Conservation (phyloP, 2,329 filamentous ascomycete species). For the Alternaria viburni region DNA sequence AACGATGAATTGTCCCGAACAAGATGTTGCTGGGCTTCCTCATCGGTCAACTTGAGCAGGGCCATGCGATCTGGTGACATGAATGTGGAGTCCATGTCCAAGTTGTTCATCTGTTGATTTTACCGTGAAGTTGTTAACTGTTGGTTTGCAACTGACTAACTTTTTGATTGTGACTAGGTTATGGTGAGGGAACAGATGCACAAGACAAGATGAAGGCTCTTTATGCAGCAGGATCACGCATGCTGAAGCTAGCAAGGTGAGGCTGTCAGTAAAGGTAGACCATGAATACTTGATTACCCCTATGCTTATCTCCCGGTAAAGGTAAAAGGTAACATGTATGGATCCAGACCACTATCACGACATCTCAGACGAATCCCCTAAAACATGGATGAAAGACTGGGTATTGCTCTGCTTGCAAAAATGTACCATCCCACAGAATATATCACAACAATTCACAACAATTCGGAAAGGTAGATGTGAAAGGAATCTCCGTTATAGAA, state of each 20-base stretch:
- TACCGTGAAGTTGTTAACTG: background rate
- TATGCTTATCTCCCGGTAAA: background rate
- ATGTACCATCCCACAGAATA: no score
- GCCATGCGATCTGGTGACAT: background rate
- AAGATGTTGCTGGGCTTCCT: background rate
- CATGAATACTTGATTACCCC: background rate
- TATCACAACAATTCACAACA: no score
- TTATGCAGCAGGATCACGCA: background rate
- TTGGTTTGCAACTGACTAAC: background rate
- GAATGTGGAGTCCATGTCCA: background rate
- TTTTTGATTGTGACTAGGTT: no score
- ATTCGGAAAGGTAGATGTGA: no score
- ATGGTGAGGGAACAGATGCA: fast-evolving
- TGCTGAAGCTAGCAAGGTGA: background rate
- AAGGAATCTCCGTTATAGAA: slow-evolving; percentile 11
- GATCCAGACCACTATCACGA: background rate
- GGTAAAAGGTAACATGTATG: background rate
- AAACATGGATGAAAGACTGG: no score
- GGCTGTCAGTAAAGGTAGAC: background rate
- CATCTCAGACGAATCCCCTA: no score
- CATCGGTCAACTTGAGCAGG: background rate
- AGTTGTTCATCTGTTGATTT: background rate
- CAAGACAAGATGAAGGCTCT: background rate
- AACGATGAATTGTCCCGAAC: background rate
- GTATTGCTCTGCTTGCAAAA: no score